Base-by-base conservation (phyloP, 2,329 filamentous ascomycete species). In the Lecanoromycetidae sp. region DNA sequence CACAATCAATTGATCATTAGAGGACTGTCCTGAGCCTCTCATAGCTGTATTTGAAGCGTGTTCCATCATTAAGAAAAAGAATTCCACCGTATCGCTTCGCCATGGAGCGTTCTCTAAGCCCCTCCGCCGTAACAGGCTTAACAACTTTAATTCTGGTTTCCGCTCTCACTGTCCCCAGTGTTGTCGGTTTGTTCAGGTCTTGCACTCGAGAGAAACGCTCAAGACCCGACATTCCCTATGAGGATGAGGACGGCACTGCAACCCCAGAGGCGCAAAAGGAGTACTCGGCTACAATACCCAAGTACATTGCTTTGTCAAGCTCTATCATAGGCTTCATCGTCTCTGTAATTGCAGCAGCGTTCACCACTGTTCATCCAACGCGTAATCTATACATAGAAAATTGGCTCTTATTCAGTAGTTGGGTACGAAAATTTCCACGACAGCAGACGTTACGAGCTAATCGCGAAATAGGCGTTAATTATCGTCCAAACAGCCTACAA, bases 181-280 rank as follows among this genome's bases (percentile, higher is more conserved):
- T 42, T 22, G 1, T 19, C 4, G n/a, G 8, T n/a, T 5, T 30
- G 1, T 42, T 32, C 15, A 42, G 30, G n/a, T n/a, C n/a, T n/a
- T n/a, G n/a, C n/a, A n/a, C n/a, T n/a, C n/a, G 25, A 30, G 38
- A n/a, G 15, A 7, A 12, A 42, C 25, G 22, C 30, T 17, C 12
- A 32, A 32, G 22, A 17, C 38, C 27, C 17, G n/a, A 39, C 30
- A 43, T 44, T 3, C 25, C 52, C 7, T 57, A 57, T 34, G 50
- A 56, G 49, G 55, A 57, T 41, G 44, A 52, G 25, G 55, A 57
- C 40, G 55, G 55, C 32, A 22, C 34, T 29, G 54, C 55, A n/a
- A 55, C 53, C 2, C 53, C 46, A 44, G 46, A 55, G 33, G 43
- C 52, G 12, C 47, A 54, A 36, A 50, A 44, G 10, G 39, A 29